Conservation (phyloP, 495 filamentous ascomycete species). For the Collariella sp. region DNA sequence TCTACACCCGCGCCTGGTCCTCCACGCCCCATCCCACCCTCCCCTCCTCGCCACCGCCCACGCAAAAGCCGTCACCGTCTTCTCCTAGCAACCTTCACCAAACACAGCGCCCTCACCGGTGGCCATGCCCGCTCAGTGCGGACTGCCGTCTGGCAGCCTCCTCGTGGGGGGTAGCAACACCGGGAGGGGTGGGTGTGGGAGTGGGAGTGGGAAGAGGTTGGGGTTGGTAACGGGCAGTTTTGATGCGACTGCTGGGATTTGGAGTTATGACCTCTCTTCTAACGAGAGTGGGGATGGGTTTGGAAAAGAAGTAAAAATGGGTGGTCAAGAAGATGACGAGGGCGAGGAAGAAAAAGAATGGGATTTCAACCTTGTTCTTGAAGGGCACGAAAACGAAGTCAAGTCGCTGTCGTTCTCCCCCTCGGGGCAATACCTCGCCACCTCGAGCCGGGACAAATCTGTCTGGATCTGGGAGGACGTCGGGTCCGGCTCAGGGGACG, state of each 20-base stretch:
- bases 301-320: slow-evolving; percentile 4
- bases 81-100: slow-evolving; percentile 73
- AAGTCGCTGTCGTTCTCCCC: slow-evolving; percentile 78
- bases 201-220: slow-evolving; percentile 23
- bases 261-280: slow-evolving; percentile 51
- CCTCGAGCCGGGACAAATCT: slow-evolving; percentile 82
- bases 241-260: slow-evolving; percentile 82
- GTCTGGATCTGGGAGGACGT: slow-evolving; percentile 99
- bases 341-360: slow-evolving; percentile 62
- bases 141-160: slow-evolving; percentile 74
- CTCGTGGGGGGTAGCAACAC: slow-evolving; percentile 36
- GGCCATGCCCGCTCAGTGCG: slow-evolving; percentile 86
- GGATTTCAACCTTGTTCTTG: slow-evolving; percentile 77
- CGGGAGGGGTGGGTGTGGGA: neutral
- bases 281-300: slow-evolving; percentile 12
- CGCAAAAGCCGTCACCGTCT: slow-evolving; percentile 75
- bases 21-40: slow-evolving; percentile 77
- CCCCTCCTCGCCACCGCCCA: slow-evolving; percentile 85
- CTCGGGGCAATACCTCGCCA: slow-evolving; percentile 73
- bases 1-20: slow-evolving; percentile 79
- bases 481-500: slow-evolving; percentile 30
- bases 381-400: slow-evolving; percentile 90
- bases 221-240: slow-evolving; percentile 88
- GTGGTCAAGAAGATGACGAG: slow-evolving; percentile 19
- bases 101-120: slow-evolving; percentile 69